Percentiles rank a stretch among this genome's conserved stretches.
Conservation (phyloP, 805 yeast species). For the Wickerhamiella domercqiae region DNA sequence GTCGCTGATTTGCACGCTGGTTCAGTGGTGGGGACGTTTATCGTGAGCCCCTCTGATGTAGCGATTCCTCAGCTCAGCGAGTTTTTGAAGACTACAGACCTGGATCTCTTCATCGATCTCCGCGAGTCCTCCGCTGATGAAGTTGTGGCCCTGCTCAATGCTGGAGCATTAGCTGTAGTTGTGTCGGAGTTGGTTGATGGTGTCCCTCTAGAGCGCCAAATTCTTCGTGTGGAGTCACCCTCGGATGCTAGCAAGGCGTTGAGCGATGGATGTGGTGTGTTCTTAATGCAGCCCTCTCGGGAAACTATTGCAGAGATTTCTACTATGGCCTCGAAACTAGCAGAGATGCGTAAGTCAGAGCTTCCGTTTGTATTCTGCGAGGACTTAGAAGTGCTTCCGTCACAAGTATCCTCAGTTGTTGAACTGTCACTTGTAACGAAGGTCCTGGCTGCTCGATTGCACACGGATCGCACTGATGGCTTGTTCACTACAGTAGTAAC, state of each 20-base stretch:
- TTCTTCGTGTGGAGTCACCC: neutral
- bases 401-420: neutral
- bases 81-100: neutral
- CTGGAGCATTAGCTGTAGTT: neutral
- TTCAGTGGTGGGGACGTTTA: neutral
- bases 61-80: neutral
- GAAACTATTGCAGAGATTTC: neutral
- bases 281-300: neutral
- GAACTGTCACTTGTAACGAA: neutral
- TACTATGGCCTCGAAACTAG: neutral
- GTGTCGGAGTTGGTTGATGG: neutral
- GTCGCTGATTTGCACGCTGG: conserved; percentile 6
- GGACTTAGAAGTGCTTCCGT: conserved; percentile 3
- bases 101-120: neutral
- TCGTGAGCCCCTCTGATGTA: neutral
- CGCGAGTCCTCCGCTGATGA: neutral
- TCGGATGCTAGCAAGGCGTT: neutral
- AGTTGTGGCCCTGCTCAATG: neutral
- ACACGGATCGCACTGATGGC: conserved; percentile 64
- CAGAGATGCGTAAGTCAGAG: neutral
- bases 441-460: neutral
- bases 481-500: conserved; percentile 73
- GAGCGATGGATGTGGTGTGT: neutral
- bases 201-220: neutral
- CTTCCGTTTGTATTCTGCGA: conserved; percentile 4